Percentiles rank a stretch among this genome's conserved stretches.
Evolutionary conservation across 2,329 filamentous ascomycete genomes (phyloP).

Genomic region (Mycosphaerella sp.): DNA sequence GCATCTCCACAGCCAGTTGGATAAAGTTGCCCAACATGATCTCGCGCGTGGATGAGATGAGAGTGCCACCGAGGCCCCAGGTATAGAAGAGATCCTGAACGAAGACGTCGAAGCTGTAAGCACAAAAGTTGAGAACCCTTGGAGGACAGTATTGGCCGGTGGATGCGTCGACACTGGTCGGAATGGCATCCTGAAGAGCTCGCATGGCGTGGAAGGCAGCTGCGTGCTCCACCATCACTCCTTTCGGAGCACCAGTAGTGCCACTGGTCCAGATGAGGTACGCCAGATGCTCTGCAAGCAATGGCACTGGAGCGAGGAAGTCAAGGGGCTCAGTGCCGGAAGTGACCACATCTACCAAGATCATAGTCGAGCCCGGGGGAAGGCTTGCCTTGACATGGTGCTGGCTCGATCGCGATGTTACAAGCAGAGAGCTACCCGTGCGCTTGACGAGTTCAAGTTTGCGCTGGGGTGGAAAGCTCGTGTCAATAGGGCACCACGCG

Average conservation of each 20-base stretch:
- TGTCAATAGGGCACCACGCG: slow-evolving; percentile 6
- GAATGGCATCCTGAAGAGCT: background rate
- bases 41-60: slow-evolving; percentile 3
- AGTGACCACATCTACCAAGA: background rate
- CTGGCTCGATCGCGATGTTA: background rate
- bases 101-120: background rate
- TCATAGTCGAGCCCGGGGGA: background rate
- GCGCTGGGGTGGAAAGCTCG: background rate
- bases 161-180: background rate
- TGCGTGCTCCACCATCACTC: slow-evolving; percentile 17
- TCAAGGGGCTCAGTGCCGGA: background rate
- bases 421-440: background rate
- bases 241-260: slow-evolving; percentile 18
- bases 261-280: slow-evolving; percentile 18
- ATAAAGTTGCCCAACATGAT: slow-evolving; percentile 1
- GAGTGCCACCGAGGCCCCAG: background rate
- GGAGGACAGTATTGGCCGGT: background rate
- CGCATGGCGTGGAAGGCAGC: background rate
- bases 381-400: background rate
- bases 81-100: slow-evolving; percentile 5
- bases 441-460: background rate
- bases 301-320: background rate
- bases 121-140: background rate
- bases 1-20: background rate
- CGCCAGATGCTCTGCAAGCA: slow-evolving; percentile 3